These are phyloP conservation scores for Hymenoscyphus infarciens DNA, from an alignment of 2,329 filamentous ascomycete genomes.

Conservation along the genomic window DNA sequence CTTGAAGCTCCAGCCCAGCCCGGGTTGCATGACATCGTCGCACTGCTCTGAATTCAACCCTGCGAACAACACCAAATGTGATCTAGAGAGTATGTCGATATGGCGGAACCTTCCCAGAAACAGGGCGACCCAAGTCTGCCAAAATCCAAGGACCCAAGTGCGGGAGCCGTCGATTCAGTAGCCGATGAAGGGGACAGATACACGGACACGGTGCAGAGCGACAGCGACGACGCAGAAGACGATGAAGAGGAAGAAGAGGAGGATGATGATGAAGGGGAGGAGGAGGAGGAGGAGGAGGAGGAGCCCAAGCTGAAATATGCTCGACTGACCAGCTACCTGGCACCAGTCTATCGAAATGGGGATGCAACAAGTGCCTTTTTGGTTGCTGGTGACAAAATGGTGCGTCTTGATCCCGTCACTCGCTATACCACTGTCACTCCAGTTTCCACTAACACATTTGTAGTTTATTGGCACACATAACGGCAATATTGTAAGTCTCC, in stretches of 20 bases:
- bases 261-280: slow-evolving; percentile 54
- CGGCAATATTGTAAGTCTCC: slow-evolving; percentile 77
- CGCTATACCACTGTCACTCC: slow-evolving; percentile 1
- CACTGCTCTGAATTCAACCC: slow-evolving; percentile 14
- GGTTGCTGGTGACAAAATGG: slow-evolving; percentile 95
- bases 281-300: slow-evolving; percentile 84
- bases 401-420: slow-evolving; percentile 38
- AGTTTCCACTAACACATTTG: slow-evolving; percentile 34
- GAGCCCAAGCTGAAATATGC: slow-evolving; percentile 94
- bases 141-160: slow-evolving; percentile 23
- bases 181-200: slow-evolving; percentile 31
- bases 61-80: slow-evolving; percentile 33
- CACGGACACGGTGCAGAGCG: slow-evolving; percentile 37
- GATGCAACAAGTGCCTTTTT: slow-evolving; percentile 91
- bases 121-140: slow-evolving; percentile 28
- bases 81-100: slow-evolving; percentile 30
- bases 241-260: slow-evolving; percentile 42
- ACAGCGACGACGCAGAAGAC: slow-evolving; percentile 13
- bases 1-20: slow-evolving; percentile 28
- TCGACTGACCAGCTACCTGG: slow-evolving; percentile 76
- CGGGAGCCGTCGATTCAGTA: slow-evolving; percentile 21
- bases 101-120: slow-evolving; percentile 33
- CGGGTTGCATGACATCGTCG: slow-evolving; percentile 27
- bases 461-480: slow-evolving; percentile 93
- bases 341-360: slow-evolving; percentile 83